Evolutionary conservation across 139 green algal genomes (phyloP).

Genomic region (Chlamydomonas sp.): DNA sequence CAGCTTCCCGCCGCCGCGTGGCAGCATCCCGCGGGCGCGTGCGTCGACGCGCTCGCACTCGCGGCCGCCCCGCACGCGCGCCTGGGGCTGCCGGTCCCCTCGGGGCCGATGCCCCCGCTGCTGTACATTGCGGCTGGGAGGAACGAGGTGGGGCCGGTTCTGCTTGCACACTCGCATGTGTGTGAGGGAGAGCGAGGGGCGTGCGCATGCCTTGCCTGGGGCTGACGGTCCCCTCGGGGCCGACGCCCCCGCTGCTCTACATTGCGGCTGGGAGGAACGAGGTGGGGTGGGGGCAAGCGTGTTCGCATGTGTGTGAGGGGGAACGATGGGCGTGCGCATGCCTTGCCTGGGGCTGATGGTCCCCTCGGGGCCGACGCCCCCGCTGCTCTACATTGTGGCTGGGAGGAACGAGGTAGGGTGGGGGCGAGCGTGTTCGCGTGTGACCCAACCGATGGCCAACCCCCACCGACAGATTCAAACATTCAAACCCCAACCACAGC

Average conservation of each 20-base stretch:
- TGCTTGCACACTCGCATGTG: conserved; percentile 37
- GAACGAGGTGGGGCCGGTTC: conserved; percentile 74
- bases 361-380: conserved; percentile 14
- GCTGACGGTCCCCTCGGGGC: conserved; percentile 6
- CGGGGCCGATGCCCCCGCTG: conserved; percentile 37
- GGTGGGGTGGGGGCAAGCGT: conserved; percentile 58
- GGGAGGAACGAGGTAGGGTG: conserved; percentile 68
- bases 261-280: conserved; percentile 62
- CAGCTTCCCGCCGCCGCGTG: no score
- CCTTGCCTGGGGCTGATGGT: conserved; percentile 35
- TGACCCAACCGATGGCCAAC: no score
- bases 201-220: no score
- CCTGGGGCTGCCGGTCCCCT: conserved; percentile 28
- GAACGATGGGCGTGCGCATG: conserved; percentile 33
- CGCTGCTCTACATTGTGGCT: conserved; percentile 68
- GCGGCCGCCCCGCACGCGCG: conserved; percentile 34
- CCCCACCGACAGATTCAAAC: neutral
- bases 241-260: conserved; percentile 58
- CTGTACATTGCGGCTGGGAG: conserved; percentile 64
- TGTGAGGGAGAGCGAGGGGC: conserved; percentile 35
- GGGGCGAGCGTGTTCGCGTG: conserved; percentile 42
- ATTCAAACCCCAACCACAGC: neutral
- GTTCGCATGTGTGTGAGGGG: conserved; percentile 29
- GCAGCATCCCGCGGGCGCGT: conserved; percentile 35
- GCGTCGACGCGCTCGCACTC: conserved; percentile 45